Conservation (phyloP, 768 basidiomycete genomes). For the Hygrocybe coccinea region DNA sequence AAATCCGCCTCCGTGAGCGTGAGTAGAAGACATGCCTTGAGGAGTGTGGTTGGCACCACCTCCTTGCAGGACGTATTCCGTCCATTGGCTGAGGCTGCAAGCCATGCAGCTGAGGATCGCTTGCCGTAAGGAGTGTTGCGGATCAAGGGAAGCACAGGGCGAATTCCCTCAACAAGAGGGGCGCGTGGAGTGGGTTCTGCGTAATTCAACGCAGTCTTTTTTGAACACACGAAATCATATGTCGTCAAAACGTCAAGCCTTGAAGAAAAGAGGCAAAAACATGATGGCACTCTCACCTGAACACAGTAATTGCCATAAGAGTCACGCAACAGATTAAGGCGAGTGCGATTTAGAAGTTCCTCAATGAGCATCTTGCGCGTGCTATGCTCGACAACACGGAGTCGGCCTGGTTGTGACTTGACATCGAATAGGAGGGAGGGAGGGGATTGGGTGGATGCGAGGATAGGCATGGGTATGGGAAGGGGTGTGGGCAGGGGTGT, state of each 20-base stretch:
- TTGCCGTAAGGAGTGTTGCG: constrained; percentile 99
- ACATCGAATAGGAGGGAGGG: too few species aligned
- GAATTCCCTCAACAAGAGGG: constrained; percentile 92
- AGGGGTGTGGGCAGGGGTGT: not conserved
- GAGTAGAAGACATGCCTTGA: constrained; percentile 55
- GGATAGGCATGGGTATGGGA: not conserved
- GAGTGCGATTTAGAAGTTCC: constrained; percentile 88
- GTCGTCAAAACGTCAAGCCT: too few species aligned
- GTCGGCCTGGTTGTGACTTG: too few species aligned
- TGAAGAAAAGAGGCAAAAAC: too few species aligned
- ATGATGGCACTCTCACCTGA: constrained; percentile 46
- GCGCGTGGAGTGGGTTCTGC: constrained; percentile 89
- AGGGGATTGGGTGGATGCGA: not conserved
- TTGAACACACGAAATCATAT: too few species aligned
- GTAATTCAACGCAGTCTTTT: constrained; percentile 91
- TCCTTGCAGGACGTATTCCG: constrained; percentile 74
- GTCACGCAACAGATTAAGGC: constrained; percentile 90
- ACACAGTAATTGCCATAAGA: constrained; percentile 97
- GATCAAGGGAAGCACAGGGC: constrained; percentile 96
- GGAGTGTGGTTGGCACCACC: constrained; percentile 52
- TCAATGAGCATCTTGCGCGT: constrained; percentile 94
- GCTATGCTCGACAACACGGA: constrained; percentile 94
- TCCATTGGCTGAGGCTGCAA: constrained; percentile 89
- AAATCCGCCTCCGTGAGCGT: constrained; percentile 50
- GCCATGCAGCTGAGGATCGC: constrained; percentile 99